These are phyloP conservation scores for Picea engelmannii DNA, from an alignment of 83 land plant genomes.

Conservation along the genomic window DNA sequence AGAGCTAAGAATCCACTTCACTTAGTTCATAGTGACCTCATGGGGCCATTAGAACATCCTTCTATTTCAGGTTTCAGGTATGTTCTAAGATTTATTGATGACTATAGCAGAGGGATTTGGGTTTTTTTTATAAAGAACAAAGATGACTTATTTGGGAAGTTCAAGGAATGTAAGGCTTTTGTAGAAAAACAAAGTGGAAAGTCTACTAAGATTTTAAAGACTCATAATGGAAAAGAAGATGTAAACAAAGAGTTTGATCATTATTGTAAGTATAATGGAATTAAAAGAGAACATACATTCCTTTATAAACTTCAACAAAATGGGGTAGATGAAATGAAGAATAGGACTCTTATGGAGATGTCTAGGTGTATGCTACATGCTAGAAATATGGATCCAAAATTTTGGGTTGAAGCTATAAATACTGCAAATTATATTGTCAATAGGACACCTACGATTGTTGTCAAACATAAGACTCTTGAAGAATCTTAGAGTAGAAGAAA, in stretches of 20 bases:
- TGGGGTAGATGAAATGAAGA: constrained; percentile 24
- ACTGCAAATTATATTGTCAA: constrained; percentile 1
- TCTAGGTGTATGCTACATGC: constrained; percentile 6
- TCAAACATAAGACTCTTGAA: not conserved
- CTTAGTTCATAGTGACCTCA: not conserved
- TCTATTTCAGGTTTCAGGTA: not conserved
- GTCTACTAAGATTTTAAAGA: not conserved
- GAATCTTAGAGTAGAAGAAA: not conserved
- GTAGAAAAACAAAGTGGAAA: not conserved
- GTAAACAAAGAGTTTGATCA: not conserved
- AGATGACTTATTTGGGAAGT: not conserved
- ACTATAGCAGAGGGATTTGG: not conserved
- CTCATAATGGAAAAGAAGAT: not conserved
- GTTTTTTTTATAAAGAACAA: not conserved
- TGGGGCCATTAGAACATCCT: not conserved
- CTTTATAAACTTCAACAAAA: constrained; percentile 14
- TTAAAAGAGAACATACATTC: not conserved
- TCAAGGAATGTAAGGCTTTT: not conserved
- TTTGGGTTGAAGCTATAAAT: not conserved
- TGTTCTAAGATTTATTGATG: not conserved
- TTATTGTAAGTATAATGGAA: not conserved
- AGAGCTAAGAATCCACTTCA: not conserved
- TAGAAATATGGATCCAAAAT: not conserved
- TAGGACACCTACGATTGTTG: not conserved
- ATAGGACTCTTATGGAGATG: constrained; percentile 13